Base-by-base conservation (phyloP, 208 protist species). In the Leptomonas seymouri region DNA sequence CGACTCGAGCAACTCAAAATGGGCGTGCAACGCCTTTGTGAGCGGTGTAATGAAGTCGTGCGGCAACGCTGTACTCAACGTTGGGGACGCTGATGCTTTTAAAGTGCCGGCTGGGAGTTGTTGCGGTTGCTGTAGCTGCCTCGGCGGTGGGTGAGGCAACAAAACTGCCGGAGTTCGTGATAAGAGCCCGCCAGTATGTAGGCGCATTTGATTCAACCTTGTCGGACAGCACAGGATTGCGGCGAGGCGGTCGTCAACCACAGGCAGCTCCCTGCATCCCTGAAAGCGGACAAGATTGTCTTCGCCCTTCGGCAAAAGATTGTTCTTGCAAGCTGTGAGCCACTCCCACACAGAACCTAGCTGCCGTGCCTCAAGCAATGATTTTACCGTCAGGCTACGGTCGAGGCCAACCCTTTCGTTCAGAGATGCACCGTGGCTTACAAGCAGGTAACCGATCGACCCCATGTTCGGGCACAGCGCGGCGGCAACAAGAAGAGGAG, bases 401-500 rank as follows among this genome's bases (percentile, higher is more conserved):
- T 45, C 23, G 27, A 31, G 25, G 28, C n/a, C 23, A 1, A 0
- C 42, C 11, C 45, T 30, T 2, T 1, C 67, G 11, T 28, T 46
- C 3, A 82, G 56, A n/a, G 79, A 65, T 1, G 90, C 90, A 20
- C 87, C 87, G 41, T 71, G 61, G 36, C 70, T 59, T n/a, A 91
- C 57, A 3, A 95, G 68, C 5, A 70, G 54, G 12, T 68, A 48
- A 20, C 86, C 76, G 27, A 89, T 58, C 20, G 81, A 46, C 25
- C 55, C 65, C 14, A 77, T 71, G 44, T 85, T 87, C 0, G 72
- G 54, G 28, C 74, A 76, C 25, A 72, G 61, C 23, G 86, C 79
- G 0, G 87, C 85, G 1, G 90, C 87, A 36, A 84, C 78, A 23
- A 85, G 80, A 21, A 95, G 64, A 3, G 90, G 81, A 27, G 84